Base-by-base conservation (phyloP, 2,329 filamentous ascomycete genomes). In the Zasmidium citrigriseum region DNA sequence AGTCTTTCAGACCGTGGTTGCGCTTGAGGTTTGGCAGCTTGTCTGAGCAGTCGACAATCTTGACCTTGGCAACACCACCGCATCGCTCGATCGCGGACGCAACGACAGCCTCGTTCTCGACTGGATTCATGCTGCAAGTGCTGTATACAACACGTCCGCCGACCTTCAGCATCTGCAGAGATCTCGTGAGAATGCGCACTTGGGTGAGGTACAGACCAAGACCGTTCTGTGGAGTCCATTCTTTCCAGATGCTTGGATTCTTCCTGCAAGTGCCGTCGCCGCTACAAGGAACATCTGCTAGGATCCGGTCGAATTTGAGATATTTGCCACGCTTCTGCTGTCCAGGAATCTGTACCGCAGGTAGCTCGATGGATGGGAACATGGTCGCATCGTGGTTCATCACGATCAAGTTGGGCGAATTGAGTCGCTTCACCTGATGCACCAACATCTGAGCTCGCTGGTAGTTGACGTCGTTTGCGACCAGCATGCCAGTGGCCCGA, bases 381-480 rank as follows among this genome's bases (percentile, higher is more conserved):
- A 96, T 87, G 3, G 93, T 97, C 45, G 95, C 95, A 75, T 99
- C 95, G 78, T 99, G 93, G 75, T 99, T 98, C 45, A 92, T 98
- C 62, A 99, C 93, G 63, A 99, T 89, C 66, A 99, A 81, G 74
- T 99, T 99, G 2, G 95, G 93, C 3, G 95, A 98, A 63, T 93
- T 96, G 52, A 99, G 83, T 61, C 95, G 89, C 83, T 99, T 99
- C 70, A 98, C 89, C 77, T 99, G 95, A 75, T 99, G 95, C 49
- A 97, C 91, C 73, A 99, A 79, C 90, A 99, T 95, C 77, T 98
- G 95, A 56, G 91, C 91, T 64, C 95, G 89, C 81, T 93, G 96
- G 80, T 97, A 97, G 75, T 99, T 95, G 68, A 90, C 87, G 71
- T 99, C 95, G 76, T 99, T 99, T 62, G 95, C 95, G 67, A 99